Conservation (phyloP, 2,329 filamentous ascomycete species). For the Botrytis pseudocinerea region DNA sequence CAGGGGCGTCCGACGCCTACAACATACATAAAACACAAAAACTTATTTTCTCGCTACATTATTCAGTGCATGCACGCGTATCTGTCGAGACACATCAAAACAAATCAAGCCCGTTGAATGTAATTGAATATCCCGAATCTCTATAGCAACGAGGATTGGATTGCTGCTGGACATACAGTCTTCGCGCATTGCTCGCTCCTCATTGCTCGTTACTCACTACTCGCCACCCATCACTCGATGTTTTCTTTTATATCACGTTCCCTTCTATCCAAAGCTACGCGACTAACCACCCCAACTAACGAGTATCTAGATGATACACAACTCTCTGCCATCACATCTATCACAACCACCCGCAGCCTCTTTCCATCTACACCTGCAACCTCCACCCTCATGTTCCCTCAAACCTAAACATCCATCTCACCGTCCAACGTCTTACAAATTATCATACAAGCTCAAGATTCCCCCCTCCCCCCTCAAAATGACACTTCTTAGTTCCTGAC, state of each 20-base stretch:
- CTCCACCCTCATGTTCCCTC: neutral
- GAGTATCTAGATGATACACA: neutral
- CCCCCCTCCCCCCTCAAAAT: slow-evolving; percentile 1
- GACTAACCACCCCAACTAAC: neutral
- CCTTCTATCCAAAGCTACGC: neutral
- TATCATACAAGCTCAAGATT: neutral
- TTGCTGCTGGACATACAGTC: neutral
- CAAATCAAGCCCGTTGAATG: neutral
- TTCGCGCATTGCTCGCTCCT: neutral
- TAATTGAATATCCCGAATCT: neutral
- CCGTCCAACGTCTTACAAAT: slow-evolving; percentile 14
- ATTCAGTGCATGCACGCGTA: neutral
- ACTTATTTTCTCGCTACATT: neutral
- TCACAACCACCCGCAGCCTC: neutral
- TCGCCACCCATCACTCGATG: neutral
- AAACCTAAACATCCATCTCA: neutral
- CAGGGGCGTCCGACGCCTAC: neutral
- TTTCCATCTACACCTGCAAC: neutral
- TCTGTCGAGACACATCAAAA: neutral
- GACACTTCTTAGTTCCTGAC: neutral
- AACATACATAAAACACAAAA: neutral
- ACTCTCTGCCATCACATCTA: neutral
- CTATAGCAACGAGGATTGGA: neutral
- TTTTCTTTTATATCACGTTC: neutral
- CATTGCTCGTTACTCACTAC: no score